Evolutionary conservation across 1,139 yeast genomes (phyloP), one percentile per base, ranked within the genome.

Genomic region (Petasospora fabianii): DNA sequence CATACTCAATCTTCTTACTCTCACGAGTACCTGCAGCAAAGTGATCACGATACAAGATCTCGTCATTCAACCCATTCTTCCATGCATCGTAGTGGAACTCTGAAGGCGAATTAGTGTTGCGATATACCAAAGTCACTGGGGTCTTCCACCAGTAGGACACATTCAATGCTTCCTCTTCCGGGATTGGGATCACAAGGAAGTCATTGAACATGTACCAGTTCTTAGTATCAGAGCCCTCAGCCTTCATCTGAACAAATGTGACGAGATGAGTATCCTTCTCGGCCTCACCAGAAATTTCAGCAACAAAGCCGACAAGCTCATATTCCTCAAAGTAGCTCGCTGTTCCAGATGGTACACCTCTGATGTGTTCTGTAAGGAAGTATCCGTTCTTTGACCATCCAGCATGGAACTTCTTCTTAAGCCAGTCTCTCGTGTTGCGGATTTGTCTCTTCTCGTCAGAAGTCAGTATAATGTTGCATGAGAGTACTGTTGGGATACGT

Each of bases 181-280:
- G 71, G 1, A 94, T 71, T 18, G 80, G 81, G 58, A 79, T 75
- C n/a, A 88, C 97, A 51, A 92, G 66, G 61, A 90, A 94, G 60
- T 94, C 97, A 56, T 94, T 94, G 60, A 94, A 88, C 54, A 94
- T 61, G 51, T 73, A 77, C 98, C 99, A 94, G 39, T 69, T 69
- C 36, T 56, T 60, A 3, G 36, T 21, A 3, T 53, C 54, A 3
- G 49, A 39, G 3, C 43, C 36, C 5, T 49, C 48, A 35, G 68
- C 71, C 13, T 60, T 65, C n/a, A 77, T 66, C 39, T 72, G 71
- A 6, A 77, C 69, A 48, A 73, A 77, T 0, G 87, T 71, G 1
- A 84, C 81, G 41, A 82, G 60, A 53, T 82, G 83, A 34, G 69
- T 71, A 3, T 77, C 77, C 32, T 66, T 66, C 5, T 74, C 76